These are phyloP conservation scores for Rhodotorula sp. DNA, from an alignment of 1,284 basidiomycete species.

Conservation along the genomic window DNA sequence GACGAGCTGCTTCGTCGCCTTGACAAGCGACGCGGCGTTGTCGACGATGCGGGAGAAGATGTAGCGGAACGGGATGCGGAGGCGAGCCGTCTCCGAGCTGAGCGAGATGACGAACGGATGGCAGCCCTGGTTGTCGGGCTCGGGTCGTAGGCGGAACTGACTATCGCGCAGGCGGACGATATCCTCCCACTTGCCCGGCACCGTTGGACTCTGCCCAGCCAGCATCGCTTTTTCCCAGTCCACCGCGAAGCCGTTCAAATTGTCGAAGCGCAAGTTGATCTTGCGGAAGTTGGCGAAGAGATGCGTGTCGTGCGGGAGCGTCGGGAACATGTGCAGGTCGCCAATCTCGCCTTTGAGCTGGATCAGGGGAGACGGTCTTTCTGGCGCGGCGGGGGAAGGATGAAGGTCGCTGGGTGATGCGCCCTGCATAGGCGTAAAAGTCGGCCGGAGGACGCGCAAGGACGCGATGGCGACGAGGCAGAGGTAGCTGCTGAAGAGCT, in stretches of 20 bases:
- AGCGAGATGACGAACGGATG: slow-evolving; percentile 50
- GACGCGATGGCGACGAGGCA: slow-evolving; percentile 64
- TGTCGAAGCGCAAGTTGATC: slow-evolving; percentile 16
- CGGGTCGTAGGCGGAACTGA: slow-evolving; percentile 53
- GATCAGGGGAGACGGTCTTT: slow-evolving; percentile 26
- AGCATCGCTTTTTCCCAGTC: slow-evolving; percentile 45
- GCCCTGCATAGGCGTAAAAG: neutral
- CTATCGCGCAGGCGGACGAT: slow-evolving; percentile 65
- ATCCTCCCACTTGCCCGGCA: slow-evolving; percentile 70
- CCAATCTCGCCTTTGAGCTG: slow-evolving; percentile 44
- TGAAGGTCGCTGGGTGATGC: slow-evolving; percentile 31
- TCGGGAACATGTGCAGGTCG: slow-evolving; percentile 46
- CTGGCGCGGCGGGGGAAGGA: neutral
- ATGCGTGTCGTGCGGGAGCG: slow-evolving; percentile 47
- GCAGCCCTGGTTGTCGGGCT: slow-evolving; percentile 44
- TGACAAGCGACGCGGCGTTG: slow-evolving; percentile 51
- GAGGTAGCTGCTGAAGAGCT: slow-evolving; percentile 72
- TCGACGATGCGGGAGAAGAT: slow-evolving; percentile 55
- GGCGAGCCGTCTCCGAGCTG: slow-evolving; percentile 64
- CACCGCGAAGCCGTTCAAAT: slow-evolving; percentile 12
- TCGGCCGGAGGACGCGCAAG: slow-evolving; percentile 54
- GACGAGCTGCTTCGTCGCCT: slow-evolving; percentile 52
- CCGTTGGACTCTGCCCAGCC: slow-evolving; percentile 53
- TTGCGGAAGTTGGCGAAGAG: slow-evolving; percentile 40
- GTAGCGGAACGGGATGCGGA: slow-evolving; percentile 79